Evolutionary conservation across 2,329 filamentous ascomycete species (phyloP), one percentile per base, ranked within the genome.

Genomic region (Ramularia endophylla): DNA sequence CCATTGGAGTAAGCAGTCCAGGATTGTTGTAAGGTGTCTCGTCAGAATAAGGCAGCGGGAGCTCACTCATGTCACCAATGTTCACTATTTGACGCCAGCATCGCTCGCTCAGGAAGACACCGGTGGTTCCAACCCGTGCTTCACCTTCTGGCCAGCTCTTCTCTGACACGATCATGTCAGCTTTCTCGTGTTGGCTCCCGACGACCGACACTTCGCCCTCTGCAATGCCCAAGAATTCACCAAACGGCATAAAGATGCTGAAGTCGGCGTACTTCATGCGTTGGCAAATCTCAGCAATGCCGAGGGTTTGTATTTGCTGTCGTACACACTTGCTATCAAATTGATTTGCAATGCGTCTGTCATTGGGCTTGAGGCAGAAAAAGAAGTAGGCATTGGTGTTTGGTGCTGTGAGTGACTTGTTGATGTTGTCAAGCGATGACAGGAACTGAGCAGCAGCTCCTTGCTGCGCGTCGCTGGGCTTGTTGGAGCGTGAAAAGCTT

Each of bases 301-400:
- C 92, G 53, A 97, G 87, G 0, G 88, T 94, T 60, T 97, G 90
- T 1, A 98, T 78, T 61, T 98, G 92, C 8, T 85, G 86, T 3
- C 92, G 82, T 16, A 98, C 92, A 61, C 92, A 98, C 65, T 97
- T 97, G 75, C 88, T 95, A 65, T 98, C 92, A 56, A 97, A 98
- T 59, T 98, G 92, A 54, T 98, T 98, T 47, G 92, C 90, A 52
- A 98, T 98, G 36, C 92, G 81, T 39, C 92, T 79, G 62, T 98
- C 92, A 55, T 98, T 98, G 16, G 92, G 90, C 67, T 98, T 98
- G 50, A 98, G 68, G 59, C 92, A 98, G 66, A 98, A 95, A 32
- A 98, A 78, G 55, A 95, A 97, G 66, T 98, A 98, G 1, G 85
- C 79, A 58, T 98, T 98, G 8, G 88, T 85, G 58, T 88, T 86